Conservation (phyloP, 441 rosid species). For the Syzygium syzygioides region DNA sequence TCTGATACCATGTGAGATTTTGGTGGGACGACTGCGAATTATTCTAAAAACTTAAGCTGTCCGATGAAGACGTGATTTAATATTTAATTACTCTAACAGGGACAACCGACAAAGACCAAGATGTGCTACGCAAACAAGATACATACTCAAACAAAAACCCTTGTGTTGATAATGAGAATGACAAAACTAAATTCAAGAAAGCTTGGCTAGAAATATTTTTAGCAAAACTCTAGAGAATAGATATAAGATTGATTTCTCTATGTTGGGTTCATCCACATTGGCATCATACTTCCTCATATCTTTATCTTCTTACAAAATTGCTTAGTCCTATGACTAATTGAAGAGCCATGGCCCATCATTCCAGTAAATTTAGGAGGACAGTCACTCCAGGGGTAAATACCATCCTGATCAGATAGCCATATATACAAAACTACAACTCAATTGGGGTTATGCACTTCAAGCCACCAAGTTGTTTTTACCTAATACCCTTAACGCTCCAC, state of each 20-base stretch:
- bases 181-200: not conserved
- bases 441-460: not conserved
- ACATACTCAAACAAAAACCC: not conserved
- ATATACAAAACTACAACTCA: not conserved
- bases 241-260: not conserved
- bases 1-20: too few relatives aligned
- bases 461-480: not conserved
- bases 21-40: too few relatives aligned
- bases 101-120: not conserved
- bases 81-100: too few relatives aligned
- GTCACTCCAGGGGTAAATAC: not conserved
- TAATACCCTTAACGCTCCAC: not conserved
- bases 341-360: not conserved
- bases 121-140: not conserved
- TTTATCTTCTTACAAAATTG: not conserved
- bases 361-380: not conserved
- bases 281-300: not conserved
- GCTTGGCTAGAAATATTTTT: not conserved
- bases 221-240: not conserved
- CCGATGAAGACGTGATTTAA: too few relatives aligned
- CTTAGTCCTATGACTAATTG: not conserved
- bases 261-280: not conserved
- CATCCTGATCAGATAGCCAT: not conserved
- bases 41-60: too few relatives aligned
- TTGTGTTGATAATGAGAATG: not conserved